Conservation (phyloP, 805 yeast genomes). For the Wickerhamiella qilinensis region DNA sequence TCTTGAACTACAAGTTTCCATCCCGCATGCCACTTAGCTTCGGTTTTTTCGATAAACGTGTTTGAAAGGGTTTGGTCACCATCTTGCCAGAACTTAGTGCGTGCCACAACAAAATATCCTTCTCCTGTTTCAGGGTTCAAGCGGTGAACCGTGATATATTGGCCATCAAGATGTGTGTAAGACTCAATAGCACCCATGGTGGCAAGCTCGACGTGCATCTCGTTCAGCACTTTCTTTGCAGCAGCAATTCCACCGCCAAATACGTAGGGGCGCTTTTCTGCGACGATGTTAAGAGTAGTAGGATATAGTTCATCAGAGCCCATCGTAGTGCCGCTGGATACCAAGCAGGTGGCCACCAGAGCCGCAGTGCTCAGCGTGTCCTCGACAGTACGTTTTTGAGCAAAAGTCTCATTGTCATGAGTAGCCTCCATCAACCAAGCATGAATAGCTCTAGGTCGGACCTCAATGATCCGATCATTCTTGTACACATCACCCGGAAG, state of each 20-base stretch:
- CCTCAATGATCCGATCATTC: slow-evolving; percentile 23
- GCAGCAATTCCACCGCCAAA: slow-evolving; percentile 50
- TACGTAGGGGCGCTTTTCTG: slow-evolving; percentile 49
- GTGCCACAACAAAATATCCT: slow-evolving; percentile 79
- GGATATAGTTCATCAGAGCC: slow-evolving; percentile 94
- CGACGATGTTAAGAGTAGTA: slow-evolving; percentile 59
- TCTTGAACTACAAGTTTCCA: slow-evolving; percentile 32
- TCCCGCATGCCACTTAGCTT: slow-evolving; percentile 35
- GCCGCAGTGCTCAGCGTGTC: slow-evolving; percentile 95
- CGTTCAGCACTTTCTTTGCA: slow-evolving; percentile 34
- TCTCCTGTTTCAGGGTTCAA: slow-evolving; percentile 67
- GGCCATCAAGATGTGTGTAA: slow-evolving; percentile 89
- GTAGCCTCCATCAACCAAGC: slow-evolving; percentile 96
- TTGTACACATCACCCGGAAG: slow-evolving; percentile 53
- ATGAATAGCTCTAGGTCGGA: slow-evolving; percentile 65
- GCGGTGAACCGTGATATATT: slow-evolving; percentile 80
- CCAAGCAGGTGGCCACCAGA: slow-evolving; percentile 76
- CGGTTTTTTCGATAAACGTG: slow-evolving; percentile 21
- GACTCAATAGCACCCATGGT: slow-evolving; percentile 59
- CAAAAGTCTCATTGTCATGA: slow-evolving; percentile 85
- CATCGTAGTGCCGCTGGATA: slow-evolving; percentile 86
- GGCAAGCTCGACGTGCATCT: slow-evolving; percentile 24
- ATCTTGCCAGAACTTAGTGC: slow-evolving; percentile 51
- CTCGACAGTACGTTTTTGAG: slow-evolving; percentile 78
- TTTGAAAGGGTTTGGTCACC: slow-evolving; percentile 20